Base-by-base conservation (phyloP, 306 rosid species). In the Macrotyloma uniflorum region DNA sequence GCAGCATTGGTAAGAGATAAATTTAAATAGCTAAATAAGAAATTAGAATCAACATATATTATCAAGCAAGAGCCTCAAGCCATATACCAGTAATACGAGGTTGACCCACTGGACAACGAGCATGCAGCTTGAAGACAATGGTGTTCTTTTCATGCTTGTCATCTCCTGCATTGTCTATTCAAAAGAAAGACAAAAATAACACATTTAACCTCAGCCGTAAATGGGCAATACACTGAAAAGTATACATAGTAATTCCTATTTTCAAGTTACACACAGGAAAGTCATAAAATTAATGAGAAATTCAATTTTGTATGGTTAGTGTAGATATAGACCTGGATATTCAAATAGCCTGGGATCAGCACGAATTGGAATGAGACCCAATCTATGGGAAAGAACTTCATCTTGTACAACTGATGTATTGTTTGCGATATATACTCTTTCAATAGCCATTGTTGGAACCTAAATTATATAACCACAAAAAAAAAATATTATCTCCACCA, bases 381-480 rank as follows among this genome's bases (percentile, higher is more conserved):
- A 83, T 86, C 99, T 90, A 84, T 93, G 99, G 81, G 97, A 7
- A 81, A 95, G 98, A 72, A 95, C 99, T 89, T 95, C 99, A 42
- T 95, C 99, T 81, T 93, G 98, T 75, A 95, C 43, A 18, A 91
- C 57, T 61, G 99, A 91, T 12, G 99, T 91, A 80, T 93, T 95
- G 79, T 93, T 91, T 23, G 94, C 96, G 43, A 95, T 83, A 74
- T 91, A 83, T 82, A 95, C 94, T 82, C 89, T 90, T 87, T 95
- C 99, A 83, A 95, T 88, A 73, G 99, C 99, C 99, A 95, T 95
- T 11, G 98, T 95, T 51, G 99, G 98, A 79, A 95, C 91, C 99
- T 95, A 59, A 68, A 42, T 40, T 40, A 81, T 24, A 54, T 24
- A 35, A 38, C 20, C 70, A 67, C 61, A 43, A 72, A n/a, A 70